Evolutionary conservation across 1,139 yeast genomes (phyloP).

Genomic region (Taphrina populina): DNA sequence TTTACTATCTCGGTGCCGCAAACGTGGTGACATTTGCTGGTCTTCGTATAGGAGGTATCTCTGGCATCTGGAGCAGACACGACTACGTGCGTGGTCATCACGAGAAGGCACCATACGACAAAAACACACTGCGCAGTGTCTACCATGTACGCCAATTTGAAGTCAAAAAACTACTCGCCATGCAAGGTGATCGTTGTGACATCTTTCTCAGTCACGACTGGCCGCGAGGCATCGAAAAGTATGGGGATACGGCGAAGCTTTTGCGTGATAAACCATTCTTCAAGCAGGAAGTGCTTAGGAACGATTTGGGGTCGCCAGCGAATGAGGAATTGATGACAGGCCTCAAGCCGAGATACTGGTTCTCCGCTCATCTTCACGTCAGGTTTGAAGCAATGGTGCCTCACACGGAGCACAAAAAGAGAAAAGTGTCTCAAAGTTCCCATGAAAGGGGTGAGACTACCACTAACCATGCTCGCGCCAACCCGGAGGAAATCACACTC

Average conservation of each 20-base stretch:
- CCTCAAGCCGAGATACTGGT: slow-evolving; percentile 72
- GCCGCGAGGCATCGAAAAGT: slow-evolving; percentile 76
- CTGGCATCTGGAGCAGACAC: slow-evolving; percentile 68
- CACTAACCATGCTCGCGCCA: slow-evolving; percentile 29
- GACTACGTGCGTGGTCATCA: slow-evolving; percentile 42
- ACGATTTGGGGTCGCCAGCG: slow-evolving; percentile 74
- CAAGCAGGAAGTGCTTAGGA: slow-evolving; percentile 58
- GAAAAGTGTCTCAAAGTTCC: not conserved
- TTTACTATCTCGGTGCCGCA: slow-evolving; percentile 81
- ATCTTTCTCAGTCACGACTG: slow-evolving; percentile 83
- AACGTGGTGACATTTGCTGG: slow-evolving; percentile 76
- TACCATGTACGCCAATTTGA: slow-evolving; percentile 76
- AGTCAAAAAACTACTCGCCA: slow-evolving; percentile 55
- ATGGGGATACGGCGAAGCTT: slow-evolving; percentile 58
- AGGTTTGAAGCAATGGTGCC: slow-evolving; percentile 58
- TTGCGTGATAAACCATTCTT: slow-evolving; percentile 66
- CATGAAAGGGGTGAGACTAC: not conserved
- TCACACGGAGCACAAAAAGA: slow-evolving; percentile 43
- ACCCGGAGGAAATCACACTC: slow-evolving; percentile 43
- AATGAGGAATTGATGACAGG: slow-evolving; percentile 55
- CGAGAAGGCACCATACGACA: slow-evolving; percentile 55
- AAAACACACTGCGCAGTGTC: slow-evolving; percentile 53
- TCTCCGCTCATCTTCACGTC: slow-evolving; percentile 86
- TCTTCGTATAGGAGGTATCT: slow-evolving; percentile 70
- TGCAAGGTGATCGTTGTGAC: slow-evolving; percentile 48